A percentile compares a stretch with the other conserved stretches of the same genome.
Evolutionary conservation across 2,329 filamentous ascomycete species (phyloP).

Genomic region (Aspergillus glaucus): DNA sequence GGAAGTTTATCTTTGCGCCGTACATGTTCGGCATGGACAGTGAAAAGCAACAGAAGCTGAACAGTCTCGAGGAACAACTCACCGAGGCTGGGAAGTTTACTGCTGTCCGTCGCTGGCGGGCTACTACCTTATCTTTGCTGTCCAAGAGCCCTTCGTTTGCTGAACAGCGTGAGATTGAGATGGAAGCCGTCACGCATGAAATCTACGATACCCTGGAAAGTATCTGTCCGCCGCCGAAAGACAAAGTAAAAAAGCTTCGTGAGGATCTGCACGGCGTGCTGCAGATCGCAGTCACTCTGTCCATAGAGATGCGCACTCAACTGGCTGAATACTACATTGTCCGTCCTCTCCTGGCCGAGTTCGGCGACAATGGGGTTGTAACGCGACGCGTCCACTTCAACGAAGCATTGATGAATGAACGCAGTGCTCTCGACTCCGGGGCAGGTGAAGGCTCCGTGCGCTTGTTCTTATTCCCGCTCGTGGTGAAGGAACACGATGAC

Average conservation of each 20-base stretch:
- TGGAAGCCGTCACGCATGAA: conserved; percentile 89
- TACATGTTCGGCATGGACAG: conserved; percentile 98
- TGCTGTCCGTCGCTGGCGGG: conserved; percentile 96
- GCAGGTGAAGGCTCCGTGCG: conserved; percentile 70
- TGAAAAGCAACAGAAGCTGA: conserved; percentile 95
- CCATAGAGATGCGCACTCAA: conserved; percentile 95
- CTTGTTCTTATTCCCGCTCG: conserved; percentile 89
- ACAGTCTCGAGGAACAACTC: conserved; percentile 86
- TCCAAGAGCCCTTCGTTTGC: conserved; percentile 73
- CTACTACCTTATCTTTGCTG: conserved; percentile 85
- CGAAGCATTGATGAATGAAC: conserved; percentile 89
- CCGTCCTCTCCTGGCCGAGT: conserved; percentile 87
- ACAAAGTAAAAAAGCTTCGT: conserved; percentile 73
- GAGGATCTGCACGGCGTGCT: conserved; percentile 82
- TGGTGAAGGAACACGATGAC: conserved; percentile 83
- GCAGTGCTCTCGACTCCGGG: conserved; percentile 68
- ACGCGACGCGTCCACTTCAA: conserved; percentile 86
- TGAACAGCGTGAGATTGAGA: conserved; percentile 78
- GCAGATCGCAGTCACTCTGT: conserved; percentile 78
- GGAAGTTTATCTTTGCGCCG: conserved; percentile 96
- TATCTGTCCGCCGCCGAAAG: conserved; percentile 78
- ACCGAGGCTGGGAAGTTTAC: conserved; percentile 77
- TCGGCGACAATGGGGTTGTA: conserved; percentile 87
- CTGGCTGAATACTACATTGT: conserved; percentile 98
- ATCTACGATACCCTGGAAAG: conserved; percentile 77